Base-by-base conservation (phyloP, 164 flowering plant species). In the Cinnamomum micranthum region DNA sequence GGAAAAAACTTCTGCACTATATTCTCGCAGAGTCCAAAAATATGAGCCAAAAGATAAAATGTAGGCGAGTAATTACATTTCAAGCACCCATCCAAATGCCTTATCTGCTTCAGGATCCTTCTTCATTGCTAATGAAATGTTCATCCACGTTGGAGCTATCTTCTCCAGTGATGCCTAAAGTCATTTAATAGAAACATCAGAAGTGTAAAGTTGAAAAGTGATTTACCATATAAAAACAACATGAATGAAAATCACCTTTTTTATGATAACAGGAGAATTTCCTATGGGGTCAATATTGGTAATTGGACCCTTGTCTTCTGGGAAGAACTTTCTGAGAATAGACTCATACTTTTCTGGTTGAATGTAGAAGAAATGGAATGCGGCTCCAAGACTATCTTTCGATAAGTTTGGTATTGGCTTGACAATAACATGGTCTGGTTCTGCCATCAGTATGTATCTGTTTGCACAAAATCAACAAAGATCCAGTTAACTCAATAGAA, bases 1-100 rank as follows among this genome's bases (percentile, higher is more conserved):
- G 33, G 5, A 35, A 35, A 35, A 35, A 6, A 6, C 10, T 7
- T 35, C 47, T 6, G 1, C 47, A 1, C 47, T 41, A 7, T 41
- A 41, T 41, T 41, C n/a, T 55, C n/a, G 5, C 60, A 55, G 3
- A 41, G 6, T 55, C n/a, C n/a, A 55, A 55, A 55, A 55, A 55
- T 55, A 20, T 55, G 47, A 31, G 60, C n/a, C 60, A 55, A 52
- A 52, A 13, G 59, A 52, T 17, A 52, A 17, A 52, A 13, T 55
- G n/a, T 41, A 55, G 4, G n/a, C 66, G 76, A 20, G 23, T 12
- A 22, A 84, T 87, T 81, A 94, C 99, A 96, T 96, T 83, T 96
- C 98, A 86, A 96, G 98, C 51, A 96, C 99, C 99, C 99, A 96
- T 72, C 99, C 99, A 83, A 96, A 96, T 77, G 91, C 90, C 83